Evolutionary conservation across 805 yeast genomes (phyloP), one percentile per base, ranked within the genome.

Genomic region (Candida silvicultrix): DNA sequence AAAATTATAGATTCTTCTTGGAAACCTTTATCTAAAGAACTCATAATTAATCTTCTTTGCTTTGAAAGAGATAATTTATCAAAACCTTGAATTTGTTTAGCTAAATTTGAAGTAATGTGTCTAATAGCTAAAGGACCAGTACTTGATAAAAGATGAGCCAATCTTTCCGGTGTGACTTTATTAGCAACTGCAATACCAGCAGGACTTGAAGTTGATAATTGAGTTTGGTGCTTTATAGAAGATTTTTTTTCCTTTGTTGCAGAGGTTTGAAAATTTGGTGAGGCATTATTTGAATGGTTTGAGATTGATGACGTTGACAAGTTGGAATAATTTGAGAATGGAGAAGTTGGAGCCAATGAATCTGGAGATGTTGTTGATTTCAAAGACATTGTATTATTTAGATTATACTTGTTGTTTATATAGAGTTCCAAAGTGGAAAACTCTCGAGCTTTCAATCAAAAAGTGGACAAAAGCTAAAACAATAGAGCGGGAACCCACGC

Each of bases 81-180:
- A 63, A 90, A 90, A 28, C 88, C 84, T 1, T 83, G 83, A 34
- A 89, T 88, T 51, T 87, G 88, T 8, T 71, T 57, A 12, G 89
- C 77, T 45, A 90, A 69, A 53, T 87, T 89, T 36, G 83, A 76
- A 3, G 97, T 90, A 52, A 90, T 83, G 63, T 86, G 90, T 51
- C 97, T 80, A 50, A 90, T 90, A 10, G 97, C 95, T 52, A 89
- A 67, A 2, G 97, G 97, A 7, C 97, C 97, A 51, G 85, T 85
- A 34, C 76, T 65, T 38, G 80, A 66, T 46, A 89, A 70, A 44
- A 90, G 66, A 31, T 74, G 75, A 20, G 95, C 87, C 47, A 89
- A 69, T 55, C 88, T 75, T 43, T 82, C 78, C 7, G 96, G 85
- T 0, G 96, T 89, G 23, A 89, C 89, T 54, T 83, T 78, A 41